Conservation (phyloP, 208 protist species). For the Acanthamoeba lenticulata region DNA sequence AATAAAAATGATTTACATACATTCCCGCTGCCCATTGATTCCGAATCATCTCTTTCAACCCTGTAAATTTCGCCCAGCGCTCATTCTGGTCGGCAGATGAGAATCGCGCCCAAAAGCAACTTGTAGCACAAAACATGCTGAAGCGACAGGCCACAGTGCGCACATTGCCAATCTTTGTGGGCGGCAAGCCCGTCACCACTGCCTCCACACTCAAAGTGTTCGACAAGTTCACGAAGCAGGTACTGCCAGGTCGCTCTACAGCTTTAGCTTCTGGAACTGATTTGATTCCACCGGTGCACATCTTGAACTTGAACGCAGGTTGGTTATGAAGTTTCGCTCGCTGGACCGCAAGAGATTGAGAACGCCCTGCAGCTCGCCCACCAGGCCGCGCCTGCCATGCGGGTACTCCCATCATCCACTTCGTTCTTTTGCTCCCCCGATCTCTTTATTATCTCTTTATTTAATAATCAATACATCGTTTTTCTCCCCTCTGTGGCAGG, state of each 20-base stretch:
- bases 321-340: slow-evolving; percentile 57
- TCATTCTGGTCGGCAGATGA: too few relatives aligned
- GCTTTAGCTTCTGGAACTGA: background rate
- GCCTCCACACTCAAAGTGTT: slow-evolving; percentile 52
- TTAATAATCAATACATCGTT: background rate
- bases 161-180: slow-evolving; percentile 51
- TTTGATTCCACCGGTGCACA: background rate
- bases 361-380: slow-evolving; percentile 4
- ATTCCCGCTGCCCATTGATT: too few relatives aligned
- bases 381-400: slow-evolving; percentile 17
- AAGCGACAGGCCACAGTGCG: background rate
- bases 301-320: background rate
- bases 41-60: too few relatives aligned
- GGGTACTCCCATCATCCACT: background rate
- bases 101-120: background rate
- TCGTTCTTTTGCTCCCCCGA: background rate
- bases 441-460: background rate
- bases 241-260: background rate
- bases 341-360: slow-evolving; percentile 29
- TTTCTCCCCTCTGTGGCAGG: background rate
- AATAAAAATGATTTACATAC: too few relatives aligned
- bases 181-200: slow-evolving; percentile 60
- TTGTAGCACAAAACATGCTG: background rate
- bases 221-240: slow-evolving; percentile 66
- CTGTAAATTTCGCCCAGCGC: too few relatives aligned